Evolutionary conservation across 176 grass and related monocot species (phyloP).

Genomic region (Carex cristatella): DNA sequence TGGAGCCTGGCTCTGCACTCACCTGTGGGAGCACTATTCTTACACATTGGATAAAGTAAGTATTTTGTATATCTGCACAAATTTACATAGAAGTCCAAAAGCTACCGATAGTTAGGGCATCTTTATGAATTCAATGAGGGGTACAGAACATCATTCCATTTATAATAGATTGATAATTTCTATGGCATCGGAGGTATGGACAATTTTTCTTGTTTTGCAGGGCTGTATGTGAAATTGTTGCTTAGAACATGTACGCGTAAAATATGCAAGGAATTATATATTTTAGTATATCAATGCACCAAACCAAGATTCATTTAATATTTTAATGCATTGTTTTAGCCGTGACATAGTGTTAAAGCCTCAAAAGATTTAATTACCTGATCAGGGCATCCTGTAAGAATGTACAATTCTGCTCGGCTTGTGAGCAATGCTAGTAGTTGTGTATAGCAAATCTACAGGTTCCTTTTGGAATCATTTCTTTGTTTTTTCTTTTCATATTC

Average conservation of each 20-base stretch:
- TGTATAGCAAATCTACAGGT: background rate
- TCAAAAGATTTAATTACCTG: background rate
- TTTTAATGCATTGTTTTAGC: background rate
- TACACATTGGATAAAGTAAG: constrained; percentile 90
- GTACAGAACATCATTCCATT: background rate
- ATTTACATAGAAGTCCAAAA: background rate
- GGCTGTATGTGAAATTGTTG: background rate
- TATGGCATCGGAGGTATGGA: background rate
- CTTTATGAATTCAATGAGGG: background rate
- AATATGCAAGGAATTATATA: background rate
- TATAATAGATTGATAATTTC: background rate
- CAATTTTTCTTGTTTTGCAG: background rate
- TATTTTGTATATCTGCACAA: background rate
- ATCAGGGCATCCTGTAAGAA: background rate
- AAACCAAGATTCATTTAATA: background rate
- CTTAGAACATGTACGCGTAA: background rate
- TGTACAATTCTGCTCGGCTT: background rate
- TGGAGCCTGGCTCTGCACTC: constrained; percentile 90
- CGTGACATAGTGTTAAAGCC: background rate
- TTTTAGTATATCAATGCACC: background rate
- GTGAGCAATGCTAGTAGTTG: background rate
- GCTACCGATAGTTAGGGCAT: background rate
- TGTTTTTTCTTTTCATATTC: background rate
- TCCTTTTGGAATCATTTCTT: background rate
- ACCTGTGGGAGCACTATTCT: constrained; percentile 87